phyloP scores from a whole-genome alignment of 2,329 filamentous ascomycete species.

The Elsinoe ampelina region DNA sequence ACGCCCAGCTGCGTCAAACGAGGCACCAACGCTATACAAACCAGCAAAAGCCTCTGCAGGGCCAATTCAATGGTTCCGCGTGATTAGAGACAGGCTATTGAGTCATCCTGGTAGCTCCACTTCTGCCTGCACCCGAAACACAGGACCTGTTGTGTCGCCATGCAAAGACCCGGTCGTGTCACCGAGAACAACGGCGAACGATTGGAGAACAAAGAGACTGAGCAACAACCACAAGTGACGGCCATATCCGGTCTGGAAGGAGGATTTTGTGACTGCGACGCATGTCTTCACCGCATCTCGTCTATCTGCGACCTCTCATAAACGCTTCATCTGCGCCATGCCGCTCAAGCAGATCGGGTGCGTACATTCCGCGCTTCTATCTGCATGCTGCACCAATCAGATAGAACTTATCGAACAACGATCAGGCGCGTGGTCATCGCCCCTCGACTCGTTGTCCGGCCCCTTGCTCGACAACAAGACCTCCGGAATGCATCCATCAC shows the following conservation, averaged over 20 bases:
- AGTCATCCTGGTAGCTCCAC: not conserved
- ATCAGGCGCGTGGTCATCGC: not conserved
- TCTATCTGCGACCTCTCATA: not conserved
- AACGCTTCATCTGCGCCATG: not conserved
- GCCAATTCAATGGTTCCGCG: too few species aligned
- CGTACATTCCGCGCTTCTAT: conserved; percentile 3
- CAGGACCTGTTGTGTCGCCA: not conserved
- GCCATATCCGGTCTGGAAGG: not conserved
- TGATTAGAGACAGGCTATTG: not conserved
- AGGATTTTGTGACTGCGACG: not conserved
- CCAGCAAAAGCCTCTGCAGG: too few species aligned
- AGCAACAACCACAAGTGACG: not conserved
- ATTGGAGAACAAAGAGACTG: not conserved
- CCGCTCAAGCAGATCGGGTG: not conserved
- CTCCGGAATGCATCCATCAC: conserved; percentile 1
- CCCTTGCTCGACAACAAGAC: not conserved
- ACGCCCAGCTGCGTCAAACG: too few species aligned
- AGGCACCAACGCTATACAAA: too few species aligned
- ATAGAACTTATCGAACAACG: not conserved
- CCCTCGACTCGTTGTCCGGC: not conserved
- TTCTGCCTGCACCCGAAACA: not conserved
- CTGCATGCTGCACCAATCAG: not conserved
- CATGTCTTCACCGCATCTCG: not conserved
- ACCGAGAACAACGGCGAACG: not conserved
- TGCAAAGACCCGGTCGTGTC: not conserved